Evolutionary conservation across 2,329 filamentous ascomycete genomes (phyloP).

Genomic region (Monilinia fructicola): DNA sequence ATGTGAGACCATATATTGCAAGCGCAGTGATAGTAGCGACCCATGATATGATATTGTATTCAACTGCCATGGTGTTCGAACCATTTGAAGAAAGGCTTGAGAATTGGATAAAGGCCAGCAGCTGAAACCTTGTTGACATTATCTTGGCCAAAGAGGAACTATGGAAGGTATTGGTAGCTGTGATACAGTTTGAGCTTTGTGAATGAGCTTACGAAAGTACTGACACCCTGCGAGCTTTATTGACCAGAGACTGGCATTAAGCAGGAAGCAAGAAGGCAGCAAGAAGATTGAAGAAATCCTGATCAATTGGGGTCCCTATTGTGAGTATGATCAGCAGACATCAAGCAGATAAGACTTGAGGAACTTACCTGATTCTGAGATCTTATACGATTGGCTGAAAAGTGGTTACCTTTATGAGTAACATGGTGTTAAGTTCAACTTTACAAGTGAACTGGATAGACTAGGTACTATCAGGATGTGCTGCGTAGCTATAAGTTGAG

Average conservation of each 20-base stretch:
- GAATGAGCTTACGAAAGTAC: neutral
- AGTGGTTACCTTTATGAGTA: conserved; percentile 1
- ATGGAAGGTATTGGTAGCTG: neutral
- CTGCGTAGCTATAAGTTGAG: neutral
- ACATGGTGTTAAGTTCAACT: neutral
- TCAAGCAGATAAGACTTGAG: neutral
- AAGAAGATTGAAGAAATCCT: neutral
- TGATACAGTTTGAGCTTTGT: neutral
- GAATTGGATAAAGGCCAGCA: neutral
- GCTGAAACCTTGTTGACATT: neutral
- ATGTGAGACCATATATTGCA: neutral
- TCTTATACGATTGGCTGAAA: neutral
- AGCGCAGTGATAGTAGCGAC: neutral
- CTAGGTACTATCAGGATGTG: neutral
- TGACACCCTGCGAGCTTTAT: neutral
- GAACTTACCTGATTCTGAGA: neutral
- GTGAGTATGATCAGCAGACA: neutral
- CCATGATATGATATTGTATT: neutral
- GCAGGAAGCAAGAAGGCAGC: too few species aligned
- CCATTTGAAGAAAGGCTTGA: accelerated
- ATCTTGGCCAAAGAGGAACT: neutral
- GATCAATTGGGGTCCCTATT: neutral
- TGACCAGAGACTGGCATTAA: too few species aligned
- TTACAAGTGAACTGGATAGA: too few species aligned
- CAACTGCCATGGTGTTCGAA: neutral